phyloP scores from a whole-genome alignment of 2,329 filamentous ascomycete genomes.

The Colletotrichum filicis region DNA sequence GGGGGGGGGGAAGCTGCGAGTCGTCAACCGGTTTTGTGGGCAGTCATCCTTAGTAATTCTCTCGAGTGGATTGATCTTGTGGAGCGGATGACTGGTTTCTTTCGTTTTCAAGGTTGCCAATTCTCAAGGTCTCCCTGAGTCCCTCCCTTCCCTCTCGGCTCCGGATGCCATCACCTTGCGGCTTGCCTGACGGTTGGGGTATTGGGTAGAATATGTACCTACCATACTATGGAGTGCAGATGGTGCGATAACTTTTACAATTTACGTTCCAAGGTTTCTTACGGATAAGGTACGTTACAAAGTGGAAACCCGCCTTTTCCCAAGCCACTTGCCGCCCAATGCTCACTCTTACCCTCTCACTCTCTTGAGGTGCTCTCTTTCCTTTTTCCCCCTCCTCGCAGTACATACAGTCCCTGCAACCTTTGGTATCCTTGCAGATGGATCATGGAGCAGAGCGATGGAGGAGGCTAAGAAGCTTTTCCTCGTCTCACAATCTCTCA shows the following conservation, averaged over 20 bases:
- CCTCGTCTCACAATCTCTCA: neutral
- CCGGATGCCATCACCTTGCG: neutral
- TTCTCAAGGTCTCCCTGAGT: neutral
- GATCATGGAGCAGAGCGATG: neutral
- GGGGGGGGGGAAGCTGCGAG: neutral
- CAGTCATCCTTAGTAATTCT: neutral
- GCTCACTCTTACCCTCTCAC: neutral
- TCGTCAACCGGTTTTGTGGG: neutral
- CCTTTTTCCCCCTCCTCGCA: neutral
- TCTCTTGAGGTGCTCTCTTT: too few species aligned
- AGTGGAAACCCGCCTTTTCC: neutral
- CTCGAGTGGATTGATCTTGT: neutral
- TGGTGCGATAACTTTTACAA: too few species aligned
- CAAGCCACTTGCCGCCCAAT: conserved; percentile 1
- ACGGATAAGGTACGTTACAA: neutral
- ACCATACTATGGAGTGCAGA: too few species aligned
- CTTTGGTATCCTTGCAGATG: neutral
- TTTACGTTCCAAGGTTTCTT: neutral
- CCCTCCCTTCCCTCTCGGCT: neutral
- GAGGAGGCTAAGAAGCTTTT: neutral
- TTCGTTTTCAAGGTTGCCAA: neutral
- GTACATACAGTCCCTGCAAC: too few species aligned
- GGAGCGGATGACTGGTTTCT: neutral
- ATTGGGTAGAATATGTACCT: neutral
- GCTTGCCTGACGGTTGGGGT: neutral